These are phyloP conservation scores for Sporothrix mexicana DNA, from an alignment of 2,329 filamentous ascomycete species.

Conservation along the genomic window DNA sequence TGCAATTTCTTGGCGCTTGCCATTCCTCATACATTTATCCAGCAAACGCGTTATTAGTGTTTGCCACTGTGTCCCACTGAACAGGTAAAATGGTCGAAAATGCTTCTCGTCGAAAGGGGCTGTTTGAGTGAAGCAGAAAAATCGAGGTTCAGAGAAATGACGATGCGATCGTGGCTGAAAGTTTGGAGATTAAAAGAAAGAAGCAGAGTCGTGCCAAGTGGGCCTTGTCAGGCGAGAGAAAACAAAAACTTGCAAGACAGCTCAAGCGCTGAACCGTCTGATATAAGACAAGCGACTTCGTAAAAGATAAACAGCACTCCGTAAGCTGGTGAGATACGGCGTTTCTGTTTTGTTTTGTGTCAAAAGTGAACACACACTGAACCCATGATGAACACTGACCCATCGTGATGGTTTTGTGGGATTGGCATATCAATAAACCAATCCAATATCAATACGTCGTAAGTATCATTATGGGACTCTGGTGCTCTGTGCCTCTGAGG, in stretches of 20 bases:
- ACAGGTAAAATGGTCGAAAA: too few relatives aligned
- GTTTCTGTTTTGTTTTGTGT: background rate
- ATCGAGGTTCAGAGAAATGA: background rate
- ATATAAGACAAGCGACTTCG: background rate
- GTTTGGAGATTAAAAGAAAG: background rate
- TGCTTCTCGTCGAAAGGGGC: background rate
- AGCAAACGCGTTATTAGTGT: background rate
- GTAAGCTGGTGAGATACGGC: too few relatives aligned
- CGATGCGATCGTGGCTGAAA: background rate
- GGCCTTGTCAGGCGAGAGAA: background rate
- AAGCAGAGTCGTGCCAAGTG: constrained; percentile 1
- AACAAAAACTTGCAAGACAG: background rate
- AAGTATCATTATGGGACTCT: too few relatives aligned
- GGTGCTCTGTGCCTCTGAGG: too few relatives aligned
- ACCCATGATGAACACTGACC: background rate
- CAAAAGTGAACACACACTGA: background rate
- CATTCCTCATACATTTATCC: constrained; percentile 23
- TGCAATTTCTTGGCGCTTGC: constrained; percentile 29
- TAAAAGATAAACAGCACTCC: too few relatives aligned
- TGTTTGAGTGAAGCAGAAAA: too few relatives aligned
- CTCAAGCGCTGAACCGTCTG: background rate
- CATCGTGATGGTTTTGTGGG: background rate
- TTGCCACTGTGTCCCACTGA: background rate
- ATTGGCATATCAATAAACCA: background rate
- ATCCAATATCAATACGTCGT: background rate